Percentiles rank a stretch among this genome's conserved stretches.
Conservation (phyloP, 73 alveolate genomes). For the Diophrys appendiculata region DNA sequence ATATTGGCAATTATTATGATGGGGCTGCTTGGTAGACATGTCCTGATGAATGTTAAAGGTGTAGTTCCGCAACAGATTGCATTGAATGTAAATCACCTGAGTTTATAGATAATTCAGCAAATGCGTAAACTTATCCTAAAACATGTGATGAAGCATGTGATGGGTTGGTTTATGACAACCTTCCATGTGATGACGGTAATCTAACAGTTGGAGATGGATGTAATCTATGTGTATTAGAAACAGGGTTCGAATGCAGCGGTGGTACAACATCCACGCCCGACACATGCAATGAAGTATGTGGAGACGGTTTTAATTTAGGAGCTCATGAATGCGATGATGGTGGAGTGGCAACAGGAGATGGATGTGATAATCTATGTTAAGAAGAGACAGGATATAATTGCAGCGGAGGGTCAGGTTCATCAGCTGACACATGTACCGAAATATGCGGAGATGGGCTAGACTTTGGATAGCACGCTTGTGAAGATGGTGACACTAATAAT, state of each 20-base stretch:
- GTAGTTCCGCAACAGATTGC: no score
- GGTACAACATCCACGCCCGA: neutral
- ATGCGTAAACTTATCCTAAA: no score
- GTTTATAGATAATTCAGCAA: no score
- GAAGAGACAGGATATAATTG: neutral
- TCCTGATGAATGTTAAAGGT: no score
- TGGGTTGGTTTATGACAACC: no score
- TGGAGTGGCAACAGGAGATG: neutral
- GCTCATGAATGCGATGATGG: slow-evolving; percentile 28
- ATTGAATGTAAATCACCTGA: no score
- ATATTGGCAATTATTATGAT: no score
- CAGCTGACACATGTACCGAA: slow-evolving; percentile 32
- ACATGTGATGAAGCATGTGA: no score
- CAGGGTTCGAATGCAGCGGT: slow-evolving; percentile 14
- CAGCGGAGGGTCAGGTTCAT: neutral
- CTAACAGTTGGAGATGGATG: slow-evolving; percentile 13
- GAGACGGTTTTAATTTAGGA: slow-evolving; percentile 13
- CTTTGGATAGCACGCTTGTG: slow-evolving; percentile 20
- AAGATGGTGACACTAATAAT: slow-evolving; percentile 27
- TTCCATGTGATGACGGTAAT: slow-evolving; percentile 20
- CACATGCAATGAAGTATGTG: slow-evolving; percentile 11
- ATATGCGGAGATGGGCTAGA: slow-evolving; percentile 43
- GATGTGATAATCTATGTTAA: neutral
- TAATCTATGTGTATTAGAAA: neutral
- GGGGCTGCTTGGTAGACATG: no score